Evolutionary conservation across 2,329 filamentous ascomycete species (phyloP).

Genomic region (Diplodia seriata): DNA sequence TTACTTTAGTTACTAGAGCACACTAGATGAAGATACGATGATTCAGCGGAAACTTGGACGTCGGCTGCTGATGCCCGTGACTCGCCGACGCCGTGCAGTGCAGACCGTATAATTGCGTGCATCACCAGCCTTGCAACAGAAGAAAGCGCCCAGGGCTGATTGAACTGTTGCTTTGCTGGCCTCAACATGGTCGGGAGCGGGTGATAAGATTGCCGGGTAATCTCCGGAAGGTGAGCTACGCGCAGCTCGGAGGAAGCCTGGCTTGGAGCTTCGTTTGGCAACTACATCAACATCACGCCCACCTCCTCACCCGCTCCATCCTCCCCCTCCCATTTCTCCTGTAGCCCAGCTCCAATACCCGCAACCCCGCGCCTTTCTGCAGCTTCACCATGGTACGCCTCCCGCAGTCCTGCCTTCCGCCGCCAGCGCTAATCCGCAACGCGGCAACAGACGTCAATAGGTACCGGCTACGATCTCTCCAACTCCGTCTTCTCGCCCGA

Average conservation of each 20-base stretch:
- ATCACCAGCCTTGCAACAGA: not conserved
- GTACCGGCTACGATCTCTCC: slow-evolving; percentile 97
- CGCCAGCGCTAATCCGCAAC: slow-evolving; percentile 12
- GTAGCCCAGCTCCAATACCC: not conserved
- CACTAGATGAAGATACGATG: slow-evolving; percentile 18
- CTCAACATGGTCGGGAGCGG: not conserved
- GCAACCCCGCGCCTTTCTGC: not conserved
- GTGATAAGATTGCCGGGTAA: slow-evolving; percentile 27
- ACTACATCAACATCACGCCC: slow-evolving; percentile 28
- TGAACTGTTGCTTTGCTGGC: slow-evolving; percentile 16
- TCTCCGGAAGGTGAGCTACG: slow-evolving; percentile 19
- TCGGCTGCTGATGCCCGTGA: not conserved
- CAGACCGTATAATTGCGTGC: not conserved
- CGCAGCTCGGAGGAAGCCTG: slow-evolving; percentile 28
- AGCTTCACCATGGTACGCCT: slow-evolving; percentile 19
- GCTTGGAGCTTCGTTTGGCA: slow-evolving; percentile 32
- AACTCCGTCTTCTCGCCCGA: slow-evolving; percentile 99
- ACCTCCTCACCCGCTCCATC: slow-evolving; percentile 26
- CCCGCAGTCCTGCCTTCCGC: not conserved
- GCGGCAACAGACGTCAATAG: slow-evolving; percentile 86
- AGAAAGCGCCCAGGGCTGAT: not conserved
- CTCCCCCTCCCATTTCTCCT: slow-evolving; percentile 20
- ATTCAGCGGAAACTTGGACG: not conserved
- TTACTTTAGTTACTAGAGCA: slow-evolving; percentile 8
- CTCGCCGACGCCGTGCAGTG: not conserved